These are phyloP conservation scores for Fusarium verticillioides DNA, from an alignment of 2,329 filamentous ascomycete genomes.

Conservation along the genomic window DNA sequence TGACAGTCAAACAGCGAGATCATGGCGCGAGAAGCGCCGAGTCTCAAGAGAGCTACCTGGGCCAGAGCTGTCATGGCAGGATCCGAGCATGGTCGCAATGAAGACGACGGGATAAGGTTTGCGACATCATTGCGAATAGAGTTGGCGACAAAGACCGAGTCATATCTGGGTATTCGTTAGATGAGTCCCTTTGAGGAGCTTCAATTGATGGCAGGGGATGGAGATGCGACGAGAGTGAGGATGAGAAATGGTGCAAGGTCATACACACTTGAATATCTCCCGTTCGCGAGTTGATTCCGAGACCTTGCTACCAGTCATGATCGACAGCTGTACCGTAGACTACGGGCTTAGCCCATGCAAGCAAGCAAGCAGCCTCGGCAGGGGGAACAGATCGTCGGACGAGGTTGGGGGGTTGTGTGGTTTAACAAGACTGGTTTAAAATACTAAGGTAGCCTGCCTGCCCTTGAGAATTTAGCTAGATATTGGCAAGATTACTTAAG, in stretches of 20 bases:
- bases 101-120: constrained; percentile 36
- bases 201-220: neutral
- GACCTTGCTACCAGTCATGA: constrained; percentile 17
- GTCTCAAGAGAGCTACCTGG: constrained; percentile 58
- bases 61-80: constrained; percentile 60
- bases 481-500: constrained; percentile 21
- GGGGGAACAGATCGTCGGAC: neutral
- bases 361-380: neutral
- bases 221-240: neutral
- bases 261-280: constrained; percentile 48
- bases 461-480: constrained; percentile 1
- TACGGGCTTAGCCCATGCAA: neutral
- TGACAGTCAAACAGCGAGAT: constrained; percentile 63
- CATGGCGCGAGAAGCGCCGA: constrained; percentile 56
- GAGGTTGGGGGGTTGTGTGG: neutral
- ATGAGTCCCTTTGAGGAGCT: neutral
- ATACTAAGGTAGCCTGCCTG: neutral
- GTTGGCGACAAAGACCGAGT: constrained; percentile 30
- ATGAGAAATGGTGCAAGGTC: neutral
- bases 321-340: neutral
- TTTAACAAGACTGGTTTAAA: neutral
- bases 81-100: constrained; percentile 49
- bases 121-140: constrained; percentile 40
- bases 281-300: constrained; percentile 46
- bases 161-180: constrained; percentile 23